Percentiles rank a stretch among this genome's conserved stretches.
Conservation (phyloP, 192 early-diverging fungal species). For the Entomortierella chlamydospora region DNA sequence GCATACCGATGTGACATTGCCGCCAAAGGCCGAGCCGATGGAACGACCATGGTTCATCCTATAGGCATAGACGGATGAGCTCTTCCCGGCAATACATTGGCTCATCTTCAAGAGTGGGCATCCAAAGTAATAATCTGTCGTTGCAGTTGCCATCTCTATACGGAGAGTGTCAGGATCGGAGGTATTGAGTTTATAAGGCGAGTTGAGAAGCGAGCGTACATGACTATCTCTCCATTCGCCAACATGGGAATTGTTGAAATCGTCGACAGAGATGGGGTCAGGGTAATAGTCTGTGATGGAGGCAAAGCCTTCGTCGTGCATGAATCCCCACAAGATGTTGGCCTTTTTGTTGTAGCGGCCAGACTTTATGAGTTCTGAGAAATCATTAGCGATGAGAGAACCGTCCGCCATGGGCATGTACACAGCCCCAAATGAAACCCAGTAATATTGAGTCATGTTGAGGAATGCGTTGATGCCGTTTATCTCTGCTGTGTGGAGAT, state of each 20-base stretch:
- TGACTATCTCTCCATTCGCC: slow-evolving; percentile 4
- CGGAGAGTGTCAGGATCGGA: slow-evolving; percentile 24
- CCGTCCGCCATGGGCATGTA: slow-evolving; percentile 45
- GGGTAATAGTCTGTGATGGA: slow-evolving; percentile 27
- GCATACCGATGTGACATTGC: slow-evolving; percentile 3
- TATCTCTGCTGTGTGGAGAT: slow-evolving; percentile 22
- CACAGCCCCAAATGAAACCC: slow-evolving; percentile 14
- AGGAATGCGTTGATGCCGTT: slow-evolving; percentile 17
- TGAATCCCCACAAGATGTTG: slow-evolving; percentile 37
- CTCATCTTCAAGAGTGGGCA: slow-evolving; percentile 37
- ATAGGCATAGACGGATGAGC: slow-evolving; percentile 30
- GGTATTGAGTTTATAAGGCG: slow-evolving; percentile 7
- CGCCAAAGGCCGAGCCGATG: neutral
- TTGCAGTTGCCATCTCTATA: slow-evolving; percentile 2
- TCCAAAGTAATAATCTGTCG: slow-evolving; percentile 36
- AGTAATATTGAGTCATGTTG: slow-evolving; percentile 3
- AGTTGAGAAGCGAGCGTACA: neutral
- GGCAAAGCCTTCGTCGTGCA: slow-evolving; percentile 33
- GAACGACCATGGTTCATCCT: slow-evolving; percentile 45
- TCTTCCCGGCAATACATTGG: slow-evolving; percentile 19
- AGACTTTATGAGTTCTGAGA: slow-evolving; percentile 32
- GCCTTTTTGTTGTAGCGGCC: slow-evolving; percentile 53
- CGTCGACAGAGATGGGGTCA: slow-evolving; percentile 4
- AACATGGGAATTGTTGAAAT: neutral
- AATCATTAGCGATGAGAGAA: slow-evolving; percentile 37